A percentile compares a stretch with the other conserved stretches of the same genome.
Evolutionary conservation across 179 eudicot genomes (phyloP).

Genomic region (Amaranthus tricolor): DNA sequence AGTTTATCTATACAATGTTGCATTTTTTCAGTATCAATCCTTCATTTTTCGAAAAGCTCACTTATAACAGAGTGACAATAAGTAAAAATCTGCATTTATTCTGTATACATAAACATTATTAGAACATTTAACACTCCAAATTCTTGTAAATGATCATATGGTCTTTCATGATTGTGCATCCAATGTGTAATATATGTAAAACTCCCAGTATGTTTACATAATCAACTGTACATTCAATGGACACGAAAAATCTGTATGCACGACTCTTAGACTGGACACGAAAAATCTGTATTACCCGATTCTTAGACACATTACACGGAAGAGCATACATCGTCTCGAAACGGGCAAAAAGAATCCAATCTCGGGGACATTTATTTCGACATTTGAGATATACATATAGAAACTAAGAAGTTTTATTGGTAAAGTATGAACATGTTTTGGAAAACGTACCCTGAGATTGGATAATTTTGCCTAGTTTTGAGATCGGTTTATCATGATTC

Average conservation of each 20-base stretch:
- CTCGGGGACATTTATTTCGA: neutral
- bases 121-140: neutral
- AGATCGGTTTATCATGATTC: neutral
- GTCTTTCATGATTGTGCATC: neutral
- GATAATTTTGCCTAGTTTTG: neutral
- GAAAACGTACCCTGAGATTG: neutral
- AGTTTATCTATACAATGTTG: too few relatives aligned
- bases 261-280: too few relatives aligned
- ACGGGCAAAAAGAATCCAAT: neutral
- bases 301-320: neutral
- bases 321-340: too few relatives aligned
- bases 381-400: neutral
- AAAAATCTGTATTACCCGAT: neutral
- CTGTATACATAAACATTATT: neutral
- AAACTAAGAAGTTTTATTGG: neutral
- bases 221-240: conserved; percentile 4
- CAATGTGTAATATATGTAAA: neutral
- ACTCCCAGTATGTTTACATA: neutral
- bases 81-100: neutral
- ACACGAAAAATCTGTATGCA: neutral
- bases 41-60: too few relatives aligned
- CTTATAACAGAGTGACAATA: too few relatives aligned
- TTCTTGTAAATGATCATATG: neutral
- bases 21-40: too few relatives aligned
- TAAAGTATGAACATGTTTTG: neutral